phyloP scores from a whole-genome alignment of 352 stramenopile species.

The Phytophthora sansomeana region DNA sequence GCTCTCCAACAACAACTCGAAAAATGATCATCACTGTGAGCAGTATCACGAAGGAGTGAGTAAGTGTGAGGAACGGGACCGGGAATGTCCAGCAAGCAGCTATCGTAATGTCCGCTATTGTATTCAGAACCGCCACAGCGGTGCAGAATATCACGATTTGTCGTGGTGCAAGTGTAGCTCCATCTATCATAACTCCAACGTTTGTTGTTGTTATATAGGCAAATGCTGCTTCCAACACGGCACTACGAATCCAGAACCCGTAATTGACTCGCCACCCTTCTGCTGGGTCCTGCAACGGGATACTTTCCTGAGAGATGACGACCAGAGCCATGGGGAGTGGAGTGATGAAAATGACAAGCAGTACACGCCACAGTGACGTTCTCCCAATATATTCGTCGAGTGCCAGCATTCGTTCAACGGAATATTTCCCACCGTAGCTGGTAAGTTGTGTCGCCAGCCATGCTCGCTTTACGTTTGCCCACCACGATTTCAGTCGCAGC shows the following conservation, averaged over 20 bases:
- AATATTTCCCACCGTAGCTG: too few species aligned
- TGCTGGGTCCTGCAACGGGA: conserved; percentile 4
- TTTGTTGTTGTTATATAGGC: not conserved
- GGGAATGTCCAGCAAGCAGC: conserved; percentile 4
- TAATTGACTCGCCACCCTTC: conserved; percentile 4
- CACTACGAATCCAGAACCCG: conserved; percentile 3
- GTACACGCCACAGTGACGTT: too few species aligned
- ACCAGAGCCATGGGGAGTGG: too few species aligned
- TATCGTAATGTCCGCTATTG: not conserved
- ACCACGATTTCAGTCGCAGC: too few species aligned
- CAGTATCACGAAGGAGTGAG: not conserved
- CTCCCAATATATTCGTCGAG: too few species aligned
- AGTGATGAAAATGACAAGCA: too few species aligned
- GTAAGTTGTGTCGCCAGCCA: too few species aligned
- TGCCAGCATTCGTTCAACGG: too few species aligned
- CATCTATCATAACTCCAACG: not conserved
- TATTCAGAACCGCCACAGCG: not conserved
- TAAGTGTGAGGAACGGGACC: conserved; percentile 2
- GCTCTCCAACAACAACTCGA: not conserved
- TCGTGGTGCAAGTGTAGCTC: not conserved
- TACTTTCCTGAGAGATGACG: too few species aligned
- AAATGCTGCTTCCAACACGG: not conserved
- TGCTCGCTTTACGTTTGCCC: too few species aligned
- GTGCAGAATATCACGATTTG: conserved; percentile 7
- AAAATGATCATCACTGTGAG: not conserved